phyloP scores from a whole-genome alignment of 768 basidiomycete species.

The Austroboletus eburneus region DNA sequence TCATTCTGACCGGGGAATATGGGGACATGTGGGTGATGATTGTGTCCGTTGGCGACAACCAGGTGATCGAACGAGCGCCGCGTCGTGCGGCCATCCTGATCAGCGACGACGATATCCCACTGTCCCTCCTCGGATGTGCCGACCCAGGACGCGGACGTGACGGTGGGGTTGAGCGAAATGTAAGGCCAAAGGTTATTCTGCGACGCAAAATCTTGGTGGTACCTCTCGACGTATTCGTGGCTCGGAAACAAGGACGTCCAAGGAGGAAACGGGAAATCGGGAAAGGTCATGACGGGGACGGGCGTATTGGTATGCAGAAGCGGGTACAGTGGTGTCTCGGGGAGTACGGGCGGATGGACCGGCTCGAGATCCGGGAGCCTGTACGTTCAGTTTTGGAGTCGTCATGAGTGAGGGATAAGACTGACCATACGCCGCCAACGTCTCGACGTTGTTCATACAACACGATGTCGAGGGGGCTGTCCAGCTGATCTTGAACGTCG shows the following conservation, averaged over 20 bases:
- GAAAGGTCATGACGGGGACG: constrained; percentile 55
- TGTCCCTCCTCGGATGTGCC: constrained; percentile 35
- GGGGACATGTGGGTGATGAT: constrained; percentile 47
- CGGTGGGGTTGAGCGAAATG: constrained; percentile 41
- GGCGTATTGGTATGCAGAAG: constrained; percentile 54
- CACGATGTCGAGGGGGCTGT: constrained; percentile 42
- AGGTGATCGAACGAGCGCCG: constrained; percentile 47
- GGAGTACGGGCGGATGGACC: constrained; percentile 42
- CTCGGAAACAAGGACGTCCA: constrained; percentile 48
- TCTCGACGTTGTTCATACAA: constrained; percentile 47
- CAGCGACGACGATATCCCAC: constrained; percentile 42
- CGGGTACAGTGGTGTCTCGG: constrained; percentile 54
- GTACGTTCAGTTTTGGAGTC: too few species aligned
- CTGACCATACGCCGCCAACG: too few species aligned
- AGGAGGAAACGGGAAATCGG: constrained; percentile 48
- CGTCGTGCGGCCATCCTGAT: constrained; percentile 15
- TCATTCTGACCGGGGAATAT: constrained; percentile 44
- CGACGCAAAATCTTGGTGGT: constrained; percentile 42
- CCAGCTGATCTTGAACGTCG: constrained; percentile 40
- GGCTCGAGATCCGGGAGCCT: constrained; percentile 22
- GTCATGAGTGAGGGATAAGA: too few species aligned
- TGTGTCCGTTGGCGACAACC: constrained; percentile 51
- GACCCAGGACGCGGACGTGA: constrained; percentile 42
- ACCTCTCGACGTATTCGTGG: constrained; percentile 42
- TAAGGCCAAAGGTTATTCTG: constrained; percentile 37